phyloP scores from a whole-genome alignment of 2,329 filamentous ascomycete species.

The Colletotrichum karsti region DNA sequence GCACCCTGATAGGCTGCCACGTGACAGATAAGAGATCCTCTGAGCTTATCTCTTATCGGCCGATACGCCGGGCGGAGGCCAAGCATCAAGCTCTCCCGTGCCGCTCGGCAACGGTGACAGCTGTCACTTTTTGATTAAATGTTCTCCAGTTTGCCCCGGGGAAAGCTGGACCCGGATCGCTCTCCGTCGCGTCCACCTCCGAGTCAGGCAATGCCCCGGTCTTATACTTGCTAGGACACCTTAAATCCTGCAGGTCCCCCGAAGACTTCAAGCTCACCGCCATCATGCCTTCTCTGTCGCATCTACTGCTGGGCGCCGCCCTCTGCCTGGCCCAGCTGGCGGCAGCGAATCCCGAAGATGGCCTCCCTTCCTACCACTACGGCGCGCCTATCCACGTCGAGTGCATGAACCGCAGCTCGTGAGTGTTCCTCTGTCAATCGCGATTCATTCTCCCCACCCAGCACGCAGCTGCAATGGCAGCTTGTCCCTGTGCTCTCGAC shows the following conservation, averaged over 20 bases:
- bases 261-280: not conserved
- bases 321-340: constrained; percentile 30
- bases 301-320: constrained; percentile 11
- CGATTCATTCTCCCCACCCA: not conserved
- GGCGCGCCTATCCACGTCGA: constrained; percentile 74
- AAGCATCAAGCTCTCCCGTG: not conserved
- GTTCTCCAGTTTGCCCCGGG: constrained; percentile 10
- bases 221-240: constrained; percentile 6
- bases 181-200: constrained; percentile 3
- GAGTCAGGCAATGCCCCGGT: constrained; percentile 26
- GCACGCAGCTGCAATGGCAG: not conserved
- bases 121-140: constrained; percentile 13
- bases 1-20: not conserved
- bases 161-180: constrained; percentile 21
- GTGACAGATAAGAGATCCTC: not conserved
- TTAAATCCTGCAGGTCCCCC: not conserved
- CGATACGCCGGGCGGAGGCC: not conserved
- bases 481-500: not conserved
- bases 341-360: constrained; percentile 45
- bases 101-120: constrained; percentile 11
- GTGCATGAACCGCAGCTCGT: constrained; percentile 80
- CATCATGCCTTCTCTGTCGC: not conserved
- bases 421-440: constrained; percentile 44
- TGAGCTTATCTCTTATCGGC: not conserved
- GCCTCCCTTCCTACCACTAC: constrained; percentile 70